A percentile compares a stretch with the other conserved stretches of the same genome.
Conservation (phyloP, 306 rosid species). For the Pachyrhizus erosus region DNA sequence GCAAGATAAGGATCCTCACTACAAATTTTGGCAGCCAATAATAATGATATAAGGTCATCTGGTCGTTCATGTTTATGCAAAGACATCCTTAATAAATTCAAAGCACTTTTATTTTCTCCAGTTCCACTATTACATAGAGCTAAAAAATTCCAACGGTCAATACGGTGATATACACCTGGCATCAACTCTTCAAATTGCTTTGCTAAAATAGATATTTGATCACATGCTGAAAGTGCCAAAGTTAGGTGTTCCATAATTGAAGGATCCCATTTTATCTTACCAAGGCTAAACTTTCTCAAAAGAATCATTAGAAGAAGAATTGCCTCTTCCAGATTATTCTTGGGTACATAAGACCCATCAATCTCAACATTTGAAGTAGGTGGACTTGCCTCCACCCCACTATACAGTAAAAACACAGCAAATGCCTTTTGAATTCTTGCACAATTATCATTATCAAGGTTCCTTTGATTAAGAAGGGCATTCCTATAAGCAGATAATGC, state of each 20-base stretch:
- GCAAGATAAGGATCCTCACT: conserved; percentile 78
- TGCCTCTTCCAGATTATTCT: conserved; percentile 91
- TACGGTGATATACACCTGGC: conserved; percentile 89
- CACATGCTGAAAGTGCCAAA: conserved; percentile 85
- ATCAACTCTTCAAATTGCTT: conserved; percentile 82
- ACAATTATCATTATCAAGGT: conserved; percentile 76
- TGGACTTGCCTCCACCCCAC: conserved; percentile 86
- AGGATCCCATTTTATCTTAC: conserved; percentile 85
- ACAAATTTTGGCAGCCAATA: conserved; percentile 86
- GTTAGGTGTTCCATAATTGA: conserved; percentile 87
- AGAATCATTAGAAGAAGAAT: conserved; percentile 90
- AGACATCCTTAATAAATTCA: conserved; percentile 78
- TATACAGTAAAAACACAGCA: conserved; percentile 74
- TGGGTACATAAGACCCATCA: conserved; percentile 85
- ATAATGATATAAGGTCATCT: conserved; percentile 67
- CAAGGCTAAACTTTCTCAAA: conserved; percentile 67
- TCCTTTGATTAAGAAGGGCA: conserved; percentile 91
- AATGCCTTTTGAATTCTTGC: conserved; percentile 86
- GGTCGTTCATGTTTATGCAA: conserved; percentile 87
- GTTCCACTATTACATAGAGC: conserved; percentile 83
- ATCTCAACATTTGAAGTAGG: conserved; percentile 80
- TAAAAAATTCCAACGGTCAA: conserved; percentile 87
- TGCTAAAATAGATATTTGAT: conserved; percentile 77
- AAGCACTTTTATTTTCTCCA: conserved; percentile 69
- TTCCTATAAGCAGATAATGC: conserved; percentile 81